Evolutionary conservation across 805 yeast genomes (phyloP).

Genomic region (Saturnispora besseyi): DNA sequence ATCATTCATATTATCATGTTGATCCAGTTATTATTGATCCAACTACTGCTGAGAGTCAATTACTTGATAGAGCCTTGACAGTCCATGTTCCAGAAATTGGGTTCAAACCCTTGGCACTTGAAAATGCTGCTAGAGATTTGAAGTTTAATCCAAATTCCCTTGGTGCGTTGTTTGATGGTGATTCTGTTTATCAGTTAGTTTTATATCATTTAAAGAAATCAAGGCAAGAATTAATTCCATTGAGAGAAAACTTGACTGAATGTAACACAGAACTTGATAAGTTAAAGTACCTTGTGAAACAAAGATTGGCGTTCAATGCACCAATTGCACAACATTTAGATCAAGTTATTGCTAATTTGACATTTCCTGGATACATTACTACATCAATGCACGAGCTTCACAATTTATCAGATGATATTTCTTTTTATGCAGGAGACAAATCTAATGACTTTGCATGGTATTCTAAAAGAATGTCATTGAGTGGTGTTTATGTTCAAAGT

Average conservation of each 20-base stretch:
- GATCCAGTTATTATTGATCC: constrained; percentile 28
- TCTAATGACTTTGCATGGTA: constrained; percentile 89
- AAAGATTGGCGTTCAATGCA: constrained; percentile 43
- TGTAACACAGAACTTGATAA: constrained; percentile 18
- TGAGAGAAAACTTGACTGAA: constrained; percentile 18
- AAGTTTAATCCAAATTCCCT: constrained; percentile 33
- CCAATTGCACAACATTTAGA: constrained; percentile 37
- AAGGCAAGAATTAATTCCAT: constrained; percentile 30
- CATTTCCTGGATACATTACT: constrained; percentile 53
- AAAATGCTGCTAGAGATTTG: constrained; percentile 36
- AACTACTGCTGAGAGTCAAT: constrained; percentile 30
- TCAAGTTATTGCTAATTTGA: constrained; percentile 50
- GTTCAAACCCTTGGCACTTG: constrained; percentile 33
- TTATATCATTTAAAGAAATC: constrained; percentile 38
- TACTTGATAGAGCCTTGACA: constrained; percentile 26
- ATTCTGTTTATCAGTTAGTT: constrained; percentile 30
- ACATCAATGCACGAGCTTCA: constrained; percentile 60
- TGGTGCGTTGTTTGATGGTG: constrained; percentile 30
- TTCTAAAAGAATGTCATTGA: constrained; percentile 66
- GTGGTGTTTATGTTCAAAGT: constrained; percentile 60
- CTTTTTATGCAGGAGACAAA: constrained; percentile 68
- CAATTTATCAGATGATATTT: constrained; percentile 72
- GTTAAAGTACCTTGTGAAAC: constrained; percentile 28
- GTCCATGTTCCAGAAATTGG: constrained; percentile 38
- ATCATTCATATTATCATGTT: constrained; percentile 31